Conservation (phyloP, 2,329 filamentous ascomycete species). For the Tympanopsis confertula region DNA sequence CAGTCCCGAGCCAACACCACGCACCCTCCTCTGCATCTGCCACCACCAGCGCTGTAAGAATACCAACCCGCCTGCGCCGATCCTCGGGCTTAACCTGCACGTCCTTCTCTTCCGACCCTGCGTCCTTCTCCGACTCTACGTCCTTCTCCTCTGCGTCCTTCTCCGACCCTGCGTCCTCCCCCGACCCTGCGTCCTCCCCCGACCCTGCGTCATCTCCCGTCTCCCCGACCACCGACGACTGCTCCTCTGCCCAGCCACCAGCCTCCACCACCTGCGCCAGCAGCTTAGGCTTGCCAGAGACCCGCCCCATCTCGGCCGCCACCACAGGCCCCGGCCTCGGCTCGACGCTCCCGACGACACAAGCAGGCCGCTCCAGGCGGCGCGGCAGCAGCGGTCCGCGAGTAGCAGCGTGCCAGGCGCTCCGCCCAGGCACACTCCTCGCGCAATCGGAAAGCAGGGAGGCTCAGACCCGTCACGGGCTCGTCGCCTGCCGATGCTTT, state of each 20-base stretch:
- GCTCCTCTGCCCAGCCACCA: no score
- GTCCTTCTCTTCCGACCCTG: slow-evolving; percentile 1
- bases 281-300: slow-evolving; percentile 2
- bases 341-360: slow-evolving; percentile 9
- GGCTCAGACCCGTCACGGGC: slow-evolving; percentile 19
- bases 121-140: slow-evolving; percentile 7
- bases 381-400: slow-evolving; percentile 31
- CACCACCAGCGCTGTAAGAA: no score
- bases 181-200: neutral
- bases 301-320: slow-evolving; percentile 9
- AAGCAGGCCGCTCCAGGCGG: slow-evolving; percentile 38
- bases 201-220: neutral
- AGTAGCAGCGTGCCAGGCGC: slow-evolving; percentile 21
- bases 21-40: no score
- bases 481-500: slow-evolving; percentile 27
- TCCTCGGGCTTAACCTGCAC: slow-evolving; percentile 6
- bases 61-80: no score
- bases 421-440: slow-evolving; percentile 11
- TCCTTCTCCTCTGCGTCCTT: neutral
- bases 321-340: slow-evolving; percentile 9
- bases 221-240: neutral
- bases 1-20: no score
- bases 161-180: neutral
- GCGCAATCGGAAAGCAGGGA: slow-evolving; percentile 15
- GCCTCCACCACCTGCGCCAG: neutral